Conservation (phyloP, 2,329 filamentous ascomycete genomes). For the Trichoderma harzianum region DNA sequence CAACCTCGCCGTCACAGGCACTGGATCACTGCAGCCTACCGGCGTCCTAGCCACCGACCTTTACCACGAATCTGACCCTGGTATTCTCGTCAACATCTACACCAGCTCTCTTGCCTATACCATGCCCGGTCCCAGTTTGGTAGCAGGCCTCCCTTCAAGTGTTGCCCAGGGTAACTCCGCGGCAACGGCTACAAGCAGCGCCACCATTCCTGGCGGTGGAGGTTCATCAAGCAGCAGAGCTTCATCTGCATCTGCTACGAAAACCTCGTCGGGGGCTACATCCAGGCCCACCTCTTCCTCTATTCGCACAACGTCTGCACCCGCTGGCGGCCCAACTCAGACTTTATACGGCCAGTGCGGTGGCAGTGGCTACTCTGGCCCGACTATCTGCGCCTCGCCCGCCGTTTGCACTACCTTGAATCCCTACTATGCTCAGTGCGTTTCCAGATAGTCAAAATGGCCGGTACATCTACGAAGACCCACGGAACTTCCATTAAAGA, state of each 20-base stretch:
- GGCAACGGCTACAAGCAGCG: constrained; percentile 24
- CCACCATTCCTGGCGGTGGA: neutral
- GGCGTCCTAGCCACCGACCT: constrained; percentile 36
- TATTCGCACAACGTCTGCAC: neutral
- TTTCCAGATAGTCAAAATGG: neutral
- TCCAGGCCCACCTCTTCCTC: neutral
- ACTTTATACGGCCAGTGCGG: constrained; percentile 13
- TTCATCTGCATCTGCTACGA: neutral
- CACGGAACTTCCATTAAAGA: neutral
- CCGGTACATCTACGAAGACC: neutral
- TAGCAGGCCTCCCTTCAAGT: constrained; percentile 27
- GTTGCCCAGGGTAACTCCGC: constrained; percentile 27
- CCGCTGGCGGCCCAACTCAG: neutral
- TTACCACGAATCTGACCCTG: constrained; percentile 36
- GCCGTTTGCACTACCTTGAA: constrained; percentile 13
- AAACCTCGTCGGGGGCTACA: neutral
- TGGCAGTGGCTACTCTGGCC: constrained; percentile 6
- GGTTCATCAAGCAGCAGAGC: neutral
- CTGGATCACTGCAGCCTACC: constrained; percentile 32
- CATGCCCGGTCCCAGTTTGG: constrained; percentile 33
- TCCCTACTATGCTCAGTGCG: constrained; percentile 10
- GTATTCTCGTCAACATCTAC: constrained; percentile 37
- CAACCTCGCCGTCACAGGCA: constrained; percentile 46
- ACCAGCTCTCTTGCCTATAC: constrained; percentile 26
- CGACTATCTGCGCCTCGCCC: constrained; percentile 2